Conservation (phyloP, 2,329 filamentous ascomycete genomes). For the Gremmenia infestans region DNA sequence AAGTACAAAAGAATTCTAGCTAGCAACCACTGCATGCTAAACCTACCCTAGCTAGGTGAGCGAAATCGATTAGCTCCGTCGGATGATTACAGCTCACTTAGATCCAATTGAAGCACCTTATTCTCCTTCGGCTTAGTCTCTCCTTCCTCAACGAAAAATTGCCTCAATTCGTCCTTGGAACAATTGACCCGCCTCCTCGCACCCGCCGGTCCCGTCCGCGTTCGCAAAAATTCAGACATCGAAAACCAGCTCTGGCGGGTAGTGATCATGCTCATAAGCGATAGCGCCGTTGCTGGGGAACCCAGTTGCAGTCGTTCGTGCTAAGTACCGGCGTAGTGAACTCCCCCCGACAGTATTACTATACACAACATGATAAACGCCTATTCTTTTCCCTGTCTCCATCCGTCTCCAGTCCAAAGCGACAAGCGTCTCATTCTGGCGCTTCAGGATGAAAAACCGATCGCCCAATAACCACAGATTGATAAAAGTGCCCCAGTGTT, state of each 20-base stretch:
- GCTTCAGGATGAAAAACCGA: neutral
- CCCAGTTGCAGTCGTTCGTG: neutral
- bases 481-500: neutral
- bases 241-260: neutral
- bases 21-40: no score
- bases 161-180: neutral
- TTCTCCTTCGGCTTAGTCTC: no score
- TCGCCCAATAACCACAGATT: neutral
- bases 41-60: no score
- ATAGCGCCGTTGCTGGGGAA: neutral
- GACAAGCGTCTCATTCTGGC: conserved; percentile 2
- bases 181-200: neutral
- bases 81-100: no score
- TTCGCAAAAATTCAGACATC: neutral
- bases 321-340: conserved; percentile 1
- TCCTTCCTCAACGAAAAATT: neutral
- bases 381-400: neutral
- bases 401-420: neutral
- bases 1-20: no score
- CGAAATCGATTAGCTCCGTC: no score
- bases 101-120: no score
- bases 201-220: neutral
- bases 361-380: neutral
- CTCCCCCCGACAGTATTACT: neutral
- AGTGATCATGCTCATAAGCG: neutral